Conservation (phyloP, 2,329 filamentous ascomycete species). For the Proliferodiscus dingleyae region DNA sequence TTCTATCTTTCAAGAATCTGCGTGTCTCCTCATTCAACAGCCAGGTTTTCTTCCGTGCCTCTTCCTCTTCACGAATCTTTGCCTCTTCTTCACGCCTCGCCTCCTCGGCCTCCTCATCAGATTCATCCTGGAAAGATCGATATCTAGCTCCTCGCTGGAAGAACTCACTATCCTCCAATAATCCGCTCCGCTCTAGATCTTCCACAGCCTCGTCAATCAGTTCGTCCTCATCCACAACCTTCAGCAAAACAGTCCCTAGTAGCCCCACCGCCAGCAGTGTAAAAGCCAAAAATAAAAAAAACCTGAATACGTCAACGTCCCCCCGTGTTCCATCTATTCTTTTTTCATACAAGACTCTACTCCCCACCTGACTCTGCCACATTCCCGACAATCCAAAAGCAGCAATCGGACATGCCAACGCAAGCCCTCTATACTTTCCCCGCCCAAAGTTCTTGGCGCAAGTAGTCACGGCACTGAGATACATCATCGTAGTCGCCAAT, state of each 20-base stretch:
- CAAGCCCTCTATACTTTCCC: constrained; percentile 80
- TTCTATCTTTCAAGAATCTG: constrained; percentile 77
- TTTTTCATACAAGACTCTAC: constrained; percentile 67
- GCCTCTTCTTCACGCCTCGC: constrained; percentile 22
- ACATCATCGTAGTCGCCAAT: constrained; percentile 80
- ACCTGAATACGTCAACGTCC: constrained; percentile 71
- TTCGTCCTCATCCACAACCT: constrained; percentile 77
- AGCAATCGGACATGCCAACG: constrained; percentile 85
- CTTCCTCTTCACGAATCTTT: constrained; percentile 38
- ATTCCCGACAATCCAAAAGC: constrained; percentile 91
- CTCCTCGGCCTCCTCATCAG: constrained; percentile 41
- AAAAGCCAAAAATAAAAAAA: constrained; percentile 78
- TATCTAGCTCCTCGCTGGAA: constrained; percentile 61
- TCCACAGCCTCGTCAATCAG: constrained; percentile 88
- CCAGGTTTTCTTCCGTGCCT: constrained; percentile 75
- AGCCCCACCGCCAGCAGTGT: constrained; percentile 68
- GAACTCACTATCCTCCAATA: constrained; percentile 71
- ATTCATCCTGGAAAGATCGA: constrained; percentile 47
- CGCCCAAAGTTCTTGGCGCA: constrained; percentile 97
- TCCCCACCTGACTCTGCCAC: constrained; percentile 90
- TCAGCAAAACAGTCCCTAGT: constrained; percentile 68
- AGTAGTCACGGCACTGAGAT: constrained; percentile 84
- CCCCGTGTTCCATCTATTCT: constrained; percentile 57
- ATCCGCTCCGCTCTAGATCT: constrained; percentile 81
- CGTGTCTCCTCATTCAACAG: constrained; percentile 87